These are phyloP conservation scores for Dalbergia cochinchinensis DNA, from an alignment of 306 rosid genomes.

Conservation along the genomic window DNA sequence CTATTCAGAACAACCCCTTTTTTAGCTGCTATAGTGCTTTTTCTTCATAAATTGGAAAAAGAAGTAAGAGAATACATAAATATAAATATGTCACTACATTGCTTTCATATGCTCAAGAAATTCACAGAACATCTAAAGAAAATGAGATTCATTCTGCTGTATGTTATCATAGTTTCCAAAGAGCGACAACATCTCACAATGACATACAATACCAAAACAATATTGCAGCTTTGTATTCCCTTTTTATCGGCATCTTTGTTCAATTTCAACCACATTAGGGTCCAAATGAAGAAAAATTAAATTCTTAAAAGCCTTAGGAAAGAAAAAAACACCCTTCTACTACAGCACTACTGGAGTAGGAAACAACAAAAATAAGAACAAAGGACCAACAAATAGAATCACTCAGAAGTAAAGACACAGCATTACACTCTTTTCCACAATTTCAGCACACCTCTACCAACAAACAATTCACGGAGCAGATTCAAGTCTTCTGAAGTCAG, in stretches of 20 bases:
- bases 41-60: slow-evolving; percentile 48
- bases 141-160: slow-evolving; percentile 19
- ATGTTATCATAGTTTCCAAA: slow-evolving; percentile 23
- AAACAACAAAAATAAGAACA: slow-evolving; percentile 23
- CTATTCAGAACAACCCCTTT: slow-evolving; percentile 50
- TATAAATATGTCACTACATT: neutral
- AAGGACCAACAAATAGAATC: neutral
- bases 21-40: slow-evolving; percentile 48
- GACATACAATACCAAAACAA: slow-evolving; percentile 1
- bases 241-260: slow-evolving; percentile 2
- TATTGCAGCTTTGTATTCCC: neutral
- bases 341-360: slow-evolving; percentile 7
- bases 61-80: neutral
- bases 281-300: neutral
- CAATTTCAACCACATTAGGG: neutral
- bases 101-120: neutral
- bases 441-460: neutral
- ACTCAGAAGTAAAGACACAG: neutral
- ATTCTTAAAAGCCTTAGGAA: slow-evolving; percentile 9
- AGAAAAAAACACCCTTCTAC: slow-evolving; percentile 12
- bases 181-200: neutral
- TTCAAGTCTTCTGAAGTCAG: slow-evolving; percentile 14
- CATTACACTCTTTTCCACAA: neutral
- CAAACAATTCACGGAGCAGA: neutral
- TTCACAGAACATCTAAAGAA: neutral